A percentile compares a stretch with the other conserved stretches of the same genome.
phyloP scores from a whole-genome alignment of 768 basidiomycete species.

The Lactarius sp. region DNA sequence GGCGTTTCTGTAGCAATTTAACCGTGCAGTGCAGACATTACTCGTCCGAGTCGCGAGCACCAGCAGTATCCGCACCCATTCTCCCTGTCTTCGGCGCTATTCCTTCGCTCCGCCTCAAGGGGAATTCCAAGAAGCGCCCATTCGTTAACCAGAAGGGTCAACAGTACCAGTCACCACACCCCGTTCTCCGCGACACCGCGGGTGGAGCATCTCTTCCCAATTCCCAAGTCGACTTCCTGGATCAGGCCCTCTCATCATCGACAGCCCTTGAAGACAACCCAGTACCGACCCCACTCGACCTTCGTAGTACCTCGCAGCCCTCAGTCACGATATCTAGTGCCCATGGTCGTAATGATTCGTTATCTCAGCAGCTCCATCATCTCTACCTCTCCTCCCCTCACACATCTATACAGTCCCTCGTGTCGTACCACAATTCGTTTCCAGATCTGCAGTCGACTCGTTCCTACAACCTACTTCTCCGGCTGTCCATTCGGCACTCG shows the following conservation, averaged over 20 bases:
- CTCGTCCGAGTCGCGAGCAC: conserved; percentile 11
- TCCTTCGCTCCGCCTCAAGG: background rate
- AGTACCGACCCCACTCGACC: background rate
- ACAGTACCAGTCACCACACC: background rate
- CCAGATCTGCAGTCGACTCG: conserved; percentile 35
- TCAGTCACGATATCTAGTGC: background rate
- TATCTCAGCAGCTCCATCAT: conserved; percentile 6
- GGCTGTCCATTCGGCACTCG: conserved; percentile 47
- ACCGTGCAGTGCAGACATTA: background rate
- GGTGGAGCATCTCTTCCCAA: background rate
- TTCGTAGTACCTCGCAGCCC: background rate
- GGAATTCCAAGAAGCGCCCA: background rate
- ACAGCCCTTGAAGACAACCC: background rate
- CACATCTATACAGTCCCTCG: conserved; percentile 35
- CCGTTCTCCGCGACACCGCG: background rate
- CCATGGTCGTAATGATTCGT: background rate
- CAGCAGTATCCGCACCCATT: background rate
- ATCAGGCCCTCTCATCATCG: background rate
- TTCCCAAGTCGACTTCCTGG: background rate
- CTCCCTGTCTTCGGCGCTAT: conserved; percentile 5
- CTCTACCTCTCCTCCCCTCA: conserved; percentile 26
- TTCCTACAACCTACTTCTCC: conserved; percentile 44
- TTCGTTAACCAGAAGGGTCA: background rate
- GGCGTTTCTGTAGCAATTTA: background rate
- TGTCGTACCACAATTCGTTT: conserved; percentile 45